Base-by-base conservation (phyloP, 2,329 filamentous ascomycete genomes). In the Elsinoe ampelina region DNA sequence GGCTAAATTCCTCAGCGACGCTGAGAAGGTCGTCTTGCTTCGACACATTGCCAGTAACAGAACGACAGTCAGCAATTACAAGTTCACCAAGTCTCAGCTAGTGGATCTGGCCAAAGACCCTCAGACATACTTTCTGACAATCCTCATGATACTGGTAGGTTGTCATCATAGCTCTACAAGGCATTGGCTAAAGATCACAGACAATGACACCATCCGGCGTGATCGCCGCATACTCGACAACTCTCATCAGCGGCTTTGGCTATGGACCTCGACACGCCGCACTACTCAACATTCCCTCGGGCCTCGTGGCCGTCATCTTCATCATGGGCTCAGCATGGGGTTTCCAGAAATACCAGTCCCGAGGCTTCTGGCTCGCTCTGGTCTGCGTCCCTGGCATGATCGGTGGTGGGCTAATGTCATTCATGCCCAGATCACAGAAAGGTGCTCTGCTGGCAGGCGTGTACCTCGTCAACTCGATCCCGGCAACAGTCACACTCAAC, bases 1-100 rank as follows among this genome's bases (percentile, higher is more conserved):
- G 4, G 83, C 83, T 30, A 82, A 83, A 66, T 86, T 82, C 68
- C 85, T 83, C 64, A 75, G 71, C 12, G 82, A 86, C 61, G 75
- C 80, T 59, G 57, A 60, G 20, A 60, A 60, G 71, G 74, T 73
- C 34, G 72, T 83, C 47, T 66, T 71, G 65, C 62, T 72, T 20
- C 68, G 71, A 58, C 68, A 69, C 20, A 68, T 72, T 22, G 66
- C 68, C 3, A 67, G 65, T 41, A 72, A 72, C 61, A 68, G 72
- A 57, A 72, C 70, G 6, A 71, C 71, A 62, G 63, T 72, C 26
- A 66, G 71, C 56, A 72, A 72, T 62, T 70, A 65, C 60, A 67
- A 69, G 30, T 80, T 80, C 68, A 72, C 75, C 17, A 58, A 67
- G 1, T 73, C 79, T 55, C 78, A 80, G 61, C 68, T 80, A 61